phyloP scores from a whole-genome alignment of 192 early-diverging fungal genomes.

The Coemansia sp. region DNA sequence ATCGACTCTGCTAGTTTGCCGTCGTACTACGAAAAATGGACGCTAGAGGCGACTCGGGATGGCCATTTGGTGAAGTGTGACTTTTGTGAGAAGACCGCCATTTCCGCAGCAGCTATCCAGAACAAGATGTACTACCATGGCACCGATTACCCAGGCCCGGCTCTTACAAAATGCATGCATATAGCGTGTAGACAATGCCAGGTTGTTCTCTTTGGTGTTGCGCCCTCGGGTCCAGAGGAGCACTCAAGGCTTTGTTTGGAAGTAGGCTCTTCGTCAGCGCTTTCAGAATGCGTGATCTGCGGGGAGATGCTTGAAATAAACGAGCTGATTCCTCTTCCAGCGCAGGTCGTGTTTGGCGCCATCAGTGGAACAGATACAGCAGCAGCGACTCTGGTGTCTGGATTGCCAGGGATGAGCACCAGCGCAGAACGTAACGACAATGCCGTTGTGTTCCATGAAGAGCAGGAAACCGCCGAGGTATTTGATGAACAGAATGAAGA shows the following conservation, averaged over 20 bases:
- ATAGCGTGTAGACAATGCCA: conserved; percentile 38
- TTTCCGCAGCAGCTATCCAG: conserved; percentile 16
- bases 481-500: conserved; percentile 22
- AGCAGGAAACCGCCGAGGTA: conserved; percentile 1
- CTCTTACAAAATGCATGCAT: conserved; percentile 45
- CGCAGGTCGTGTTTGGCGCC: conserved; percentile 10
- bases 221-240: conserved; percentile 19
- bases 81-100: conserved; percentile 23
- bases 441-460: background rate
- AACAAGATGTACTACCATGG: conserved; percentile 8
- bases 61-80: conserved; percentile 35
- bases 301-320: conserved; percentile 29
- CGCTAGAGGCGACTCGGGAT: conserved; percentile 5
- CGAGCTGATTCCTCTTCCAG: conserved; percentile 27
- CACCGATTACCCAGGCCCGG: conserved; percentile 37
- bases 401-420: background rate
- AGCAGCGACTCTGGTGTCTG: background rate
- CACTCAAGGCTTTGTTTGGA: conserved; percentile 12
- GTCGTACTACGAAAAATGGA: conserved; percentile 20
- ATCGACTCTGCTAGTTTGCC: conserved; percentile 3
- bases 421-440: background rate
- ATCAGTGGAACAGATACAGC: background rate
- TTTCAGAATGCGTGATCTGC: conserved; percentile 45
- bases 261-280: conserved; percentile 6
- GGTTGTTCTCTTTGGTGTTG: conserved; percentile 28